Evolutionary conservation across 352 stramenopile genomes (phyloP), one percentile per base, ranked within the genome.

Genomic region (Phytophthora cactorum): DNA sequence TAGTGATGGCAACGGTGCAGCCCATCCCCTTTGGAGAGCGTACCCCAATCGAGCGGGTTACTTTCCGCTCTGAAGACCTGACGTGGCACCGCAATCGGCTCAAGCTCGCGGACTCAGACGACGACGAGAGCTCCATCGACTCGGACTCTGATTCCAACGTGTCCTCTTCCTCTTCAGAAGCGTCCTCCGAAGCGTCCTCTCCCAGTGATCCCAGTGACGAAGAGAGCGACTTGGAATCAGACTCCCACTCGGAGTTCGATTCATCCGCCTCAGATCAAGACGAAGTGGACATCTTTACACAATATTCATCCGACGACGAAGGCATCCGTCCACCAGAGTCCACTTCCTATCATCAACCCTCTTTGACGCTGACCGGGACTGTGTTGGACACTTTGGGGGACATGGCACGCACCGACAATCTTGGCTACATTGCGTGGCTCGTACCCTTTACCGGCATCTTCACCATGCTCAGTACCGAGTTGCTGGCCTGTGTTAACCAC

Each of bases 401-500:
- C 52, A 75, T 72, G 70, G 60, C 51, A 11, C 68, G 70, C 32
- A 65, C 62, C 38, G 79, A 90, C 59, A 92, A 88, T 64, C 29
- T 95, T 39, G 85, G 81, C 52, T 77, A 88, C 34, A 44, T 93
- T 32, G 87, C 84, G 44, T 81, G 88, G 57, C 64, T 96, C 45
- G 80, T 96, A 41, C 89, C 89, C 2, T 66, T 89, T 31, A 85
- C 72, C 0, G 89, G 89, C 36, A 77, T 95, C 56, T 64, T 68
- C 22, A 95, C 89, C 22, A 94, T 96, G 83, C 53, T 91, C 11
- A 28, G 66, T 12, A 95, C 88, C 11, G 88, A 93, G 52, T 55
- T 77, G 0, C 66, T 95, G 51, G 88, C 87, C 25, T 96, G 89
- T 59, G 53, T 53, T 0, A 70, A 82, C 47, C 86, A 95, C 52